Evolutionary conservation across 225 moss, liverwort and hornwort genomes (phyloP).

Genomic region (Marchantia paleacea): DNA sequence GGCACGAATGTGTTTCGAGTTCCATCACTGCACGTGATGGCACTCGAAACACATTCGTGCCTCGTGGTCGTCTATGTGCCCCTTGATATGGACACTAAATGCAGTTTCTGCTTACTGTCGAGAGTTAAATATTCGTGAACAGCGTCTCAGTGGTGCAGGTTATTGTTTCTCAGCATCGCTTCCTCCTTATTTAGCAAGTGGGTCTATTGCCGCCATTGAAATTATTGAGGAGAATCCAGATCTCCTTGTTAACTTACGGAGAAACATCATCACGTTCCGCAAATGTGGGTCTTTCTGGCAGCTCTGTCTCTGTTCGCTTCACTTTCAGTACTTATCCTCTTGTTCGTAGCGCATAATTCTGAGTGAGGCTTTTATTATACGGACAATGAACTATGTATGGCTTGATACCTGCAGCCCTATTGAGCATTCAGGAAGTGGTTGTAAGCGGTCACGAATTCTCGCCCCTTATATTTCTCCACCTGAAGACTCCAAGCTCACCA

Average conservation of each 20-base stretch:
- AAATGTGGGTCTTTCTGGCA: constrained; percentile 48
- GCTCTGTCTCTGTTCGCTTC: not conserved
- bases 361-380: not conserved
- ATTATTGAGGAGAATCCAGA: constrained; percentile 83
- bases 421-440: constrained; percentile 55
- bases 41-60: too few species aligned
- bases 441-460: constrained; percentile 68
- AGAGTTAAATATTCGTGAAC: constrained; percentile 20
- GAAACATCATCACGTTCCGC: constrained; percentile 59
- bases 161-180: constrained; percentile 92
- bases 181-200: constrained; percentile 89
- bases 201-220: constrained; percentile 68
- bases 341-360: not conserved
- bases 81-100: not conserved
- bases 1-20: too few species aligned
- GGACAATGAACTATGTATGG: not conserved
- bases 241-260: constrained; percentile 56
- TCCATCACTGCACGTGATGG: too few species aligned
- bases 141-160: constrained; percentile 94
- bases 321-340: not conserved
- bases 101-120: not conserved
- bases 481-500: constrained; percentile 55
- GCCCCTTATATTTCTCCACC: constrained; percentile 67
- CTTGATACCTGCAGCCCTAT: constrained; percentile 36
- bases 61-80: not conserved